These are phyloP conservation scores for Lodderomyces jiufengensis DNA, from an alignment of 1,139 yeast genomes.

Conservation along the genomic window DNA sequence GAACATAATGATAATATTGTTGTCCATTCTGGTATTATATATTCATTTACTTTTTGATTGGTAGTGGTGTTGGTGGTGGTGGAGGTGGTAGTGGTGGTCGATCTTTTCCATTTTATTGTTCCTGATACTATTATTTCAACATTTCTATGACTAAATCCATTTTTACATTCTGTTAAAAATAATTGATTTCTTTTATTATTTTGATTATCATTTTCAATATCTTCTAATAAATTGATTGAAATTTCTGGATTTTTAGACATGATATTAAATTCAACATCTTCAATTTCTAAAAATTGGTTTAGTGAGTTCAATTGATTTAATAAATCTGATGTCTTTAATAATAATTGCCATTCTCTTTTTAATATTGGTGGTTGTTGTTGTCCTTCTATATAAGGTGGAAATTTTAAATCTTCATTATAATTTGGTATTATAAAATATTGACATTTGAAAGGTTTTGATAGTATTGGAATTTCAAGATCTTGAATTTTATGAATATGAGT, in stretches of 20 bases:
- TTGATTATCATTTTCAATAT: conserved; percentile 3
- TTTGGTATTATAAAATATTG: conserved; percentile 30
- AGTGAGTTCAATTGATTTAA: conserved; percentile 1
- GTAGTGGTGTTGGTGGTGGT: no score
- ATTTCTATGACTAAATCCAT: conserved; percentile 40
- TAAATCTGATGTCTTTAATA: conserved; percentile 17
- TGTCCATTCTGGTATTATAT: conserved; percentile 39
- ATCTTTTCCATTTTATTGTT: conserved; percentile 34
- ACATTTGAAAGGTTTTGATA: conserved; percentile 34
- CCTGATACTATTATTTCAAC: conserved; percentile 28
- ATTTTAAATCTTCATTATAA: conserved; percentile 1
- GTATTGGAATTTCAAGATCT: conserved; percentile 28
- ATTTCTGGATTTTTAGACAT: conserved; percentile 32
- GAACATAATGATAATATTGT: conserved; percentile 61
- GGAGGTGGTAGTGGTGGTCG: no score
- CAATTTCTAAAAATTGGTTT: conserved; percentile 23
- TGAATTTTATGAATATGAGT: conserved; percentile 23
- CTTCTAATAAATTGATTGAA: conserved; percentile 18
- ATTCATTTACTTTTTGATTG: conserved; percentile 21
- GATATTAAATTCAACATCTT: conserved; percentile 19
- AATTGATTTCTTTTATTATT: conserved; percentile 9
- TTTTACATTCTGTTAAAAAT: conserved; percentile 37
- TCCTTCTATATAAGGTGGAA: background rate
- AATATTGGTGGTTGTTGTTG: conserved; percentile 36
- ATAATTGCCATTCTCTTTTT: conserved; percentile 45